phyloP scores from a whole-genome alignment of 2,329 filamentous ascomycete species.

The Chaetomiaceae sp. region DNA sequence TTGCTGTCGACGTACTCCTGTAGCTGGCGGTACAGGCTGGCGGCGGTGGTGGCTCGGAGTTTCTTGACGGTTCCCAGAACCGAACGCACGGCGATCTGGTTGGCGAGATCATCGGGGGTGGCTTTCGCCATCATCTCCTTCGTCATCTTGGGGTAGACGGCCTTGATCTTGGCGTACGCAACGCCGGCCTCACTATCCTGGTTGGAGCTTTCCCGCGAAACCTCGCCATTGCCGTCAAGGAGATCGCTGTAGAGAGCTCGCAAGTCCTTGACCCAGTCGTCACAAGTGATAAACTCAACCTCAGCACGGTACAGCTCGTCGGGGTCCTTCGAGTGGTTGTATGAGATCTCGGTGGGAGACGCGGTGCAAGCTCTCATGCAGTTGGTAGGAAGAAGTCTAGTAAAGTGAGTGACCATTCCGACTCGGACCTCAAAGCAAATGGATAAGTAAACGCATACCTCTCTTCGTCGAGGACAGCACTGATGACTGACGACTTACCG shows the following conservation, averaged over 20 bases:
- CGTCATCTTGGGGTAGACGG: conserved; percentile 33
- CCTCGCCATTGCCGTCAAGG: conserved; percentile 35
- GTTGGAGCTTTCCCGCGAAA: conserved; percentile 27
- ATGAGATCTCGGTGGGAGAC: conserved; percentile 54
- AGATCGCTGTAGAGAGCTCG: conserved; percentile 43
- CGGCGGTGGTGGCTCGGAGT: conserved; percentile 34
- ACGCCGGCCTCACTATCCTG: conserved; percentile 36
- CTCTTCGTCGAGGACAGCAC: conserved; percentile 55
- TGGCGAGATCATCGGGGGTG: conserved; percentile 37
- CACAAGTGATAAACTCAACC: conserved; percentile 48
- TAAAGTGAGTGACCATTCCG: not conserved
- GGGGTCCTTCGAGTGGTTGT: conserved; percentile 40
- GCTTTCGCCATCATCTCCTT: conserved; percentile 37
- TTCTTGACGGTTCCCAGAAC: conserved; percentile 43
- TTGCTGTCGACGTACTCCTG: conserved; percentile 52
- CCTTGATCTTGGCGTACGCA: conserved; percentile 38
- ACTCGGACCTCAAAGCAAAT: not conserved
- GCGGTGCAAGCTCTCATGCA: conserved; percentile 58
- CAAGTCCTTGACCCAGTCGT: conserved; percentile 50
- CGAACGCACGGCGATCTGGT: conserved; percentile 33
- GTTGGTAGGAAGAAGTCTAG: conserved; percentile 32
- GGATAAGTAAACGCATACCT: conserved; percentile 37
- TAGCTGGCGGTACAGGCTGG: conserved; percentile 41
- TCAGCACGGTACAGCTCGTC: conserved; percentile 36
- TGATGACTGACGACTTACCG: conserved; percentile 57